Base-by-base conservation (phyloP, 2,329 filamentous ascomycete species). In the Arthrobotrys megalospora region DNA sequence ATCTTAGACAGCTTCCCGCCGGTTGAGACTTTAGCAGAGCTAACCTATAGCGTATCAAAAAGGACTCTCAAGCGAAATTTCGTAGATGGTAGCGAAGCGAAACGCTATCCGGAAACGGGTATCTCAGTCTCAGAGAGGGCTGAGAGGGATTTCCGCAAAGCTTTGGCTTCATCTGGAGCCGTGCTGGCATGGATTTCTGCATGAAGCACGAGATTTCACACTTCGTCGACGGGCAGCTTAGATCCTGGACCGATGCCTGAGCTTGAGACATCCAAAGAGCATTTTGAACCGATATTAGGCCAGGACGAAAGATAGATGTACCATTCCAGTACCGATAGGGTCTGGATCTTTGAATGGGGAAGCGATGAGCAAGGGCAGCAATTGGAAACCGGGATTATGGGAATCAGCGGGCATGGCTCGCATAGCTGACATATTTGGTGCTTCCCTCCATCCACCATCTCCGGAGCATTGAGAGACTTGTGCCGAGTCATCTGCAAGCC, bases 401-500 rank as follows among this genome's bases (percentile, higher is more conserved):
- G 41, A 75, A 67, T 16, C 43, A 52, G 34, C 24, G 21, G 47
- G 34, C 41, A 52, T 65, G 47, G 65, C 45, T 69, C 55, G 43
- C 70, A 67, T 67, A 68, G 60, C 53, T 75, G 63, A 68, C 63
- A 75, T 62, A 55, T 73, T 21, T 28, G 50, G 48, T 73, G 50
- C 36, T 64, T 24, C n/a, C 34, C 19, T 65, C 28, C 21, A 38
- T 65, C 62, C 68, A 73, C 69, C 48, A 73, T 63, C 60, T 36
- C 62, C 70, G 70, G 70, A 75, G 69, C 60, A 67, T 45, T 75
- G 70, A 63, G 70, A 68, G 21, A 63, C 52, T 68, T 75, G 62
- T 67, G 70, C 70, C 70, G 70, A 68, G 34, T 68, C 53, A 63
- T 68, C 70, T 75, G 63, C 70, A 75, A 68, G 70, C 70, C 60